Evolutionary conservation across 2,329 filamentous ascomycete species (phyloP).

Genomic region (Diaporthe destruens): DNA sequence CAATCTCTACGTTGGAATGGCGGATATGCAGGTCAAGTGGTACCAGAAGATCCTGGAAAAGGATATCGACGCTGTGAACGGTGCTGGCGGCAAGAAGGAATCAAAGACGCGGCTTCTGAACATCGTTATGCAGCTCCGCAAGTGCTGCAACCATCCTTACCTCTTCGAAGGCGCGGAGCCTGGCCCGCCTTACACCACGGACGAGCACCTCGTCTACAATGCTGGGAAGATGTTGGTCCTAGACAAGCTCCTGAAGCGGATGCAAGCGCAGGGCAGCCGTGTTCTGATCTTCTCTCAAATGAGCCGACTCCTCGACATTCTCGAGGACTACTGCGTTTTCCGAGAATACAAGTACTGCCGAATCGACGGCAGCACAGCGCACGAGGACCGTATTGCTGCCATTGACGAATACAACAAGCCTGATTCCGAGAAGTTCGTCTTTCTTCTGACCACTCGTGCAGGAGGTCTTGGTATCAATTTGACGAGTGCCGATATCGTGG

Average conservation of each 20-base stretch:
- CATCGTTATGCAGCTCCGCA: constrained; percentile 99
- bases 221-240: constrained; percentile 98
- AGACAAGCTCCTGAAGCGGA: constrained; percentile 87
- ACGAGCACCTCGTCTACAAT: constrained; percentile 94
- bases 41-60: constrained; percentile 99
- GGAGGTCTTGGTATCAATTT: constrained; percentile 97
- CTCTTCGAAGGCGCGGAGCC: constrained; percentile 98
- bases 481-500: constrained; percentile 93
- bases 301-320: constrained; percentile 95
- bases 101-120: constrained; percentile 97
- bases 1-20: constrained; percentile 98
- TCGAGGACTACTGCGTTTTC: constrained; percentile 99
- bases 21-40: constrained; percentile 99
- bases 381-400: constrained; percentile 96
- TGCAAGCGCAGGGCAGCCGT: constrained; percentile 88
- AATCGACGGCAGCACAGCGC: constrained; percentile 95
- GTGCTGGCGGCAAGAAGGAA: constrained; percentile 94
- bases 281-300: constrained; percentile 99
- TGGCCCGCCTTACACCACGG: constrained; percentile 96
- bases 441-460: constrained; percentile 93
- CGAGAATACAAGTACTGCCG: constrained; percentile 95
- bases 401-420: constrained; percentile 99
- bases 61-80: constrained; percentile 98
- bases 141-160: constrained; percentile 99
- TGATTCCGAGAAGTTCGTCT: constrained; percentile 95